Base-by-base conservation (phyloP, 2,329 filamentous ascomycete genomes). In the Chrysoporthe deuterocubensis region DNA sequence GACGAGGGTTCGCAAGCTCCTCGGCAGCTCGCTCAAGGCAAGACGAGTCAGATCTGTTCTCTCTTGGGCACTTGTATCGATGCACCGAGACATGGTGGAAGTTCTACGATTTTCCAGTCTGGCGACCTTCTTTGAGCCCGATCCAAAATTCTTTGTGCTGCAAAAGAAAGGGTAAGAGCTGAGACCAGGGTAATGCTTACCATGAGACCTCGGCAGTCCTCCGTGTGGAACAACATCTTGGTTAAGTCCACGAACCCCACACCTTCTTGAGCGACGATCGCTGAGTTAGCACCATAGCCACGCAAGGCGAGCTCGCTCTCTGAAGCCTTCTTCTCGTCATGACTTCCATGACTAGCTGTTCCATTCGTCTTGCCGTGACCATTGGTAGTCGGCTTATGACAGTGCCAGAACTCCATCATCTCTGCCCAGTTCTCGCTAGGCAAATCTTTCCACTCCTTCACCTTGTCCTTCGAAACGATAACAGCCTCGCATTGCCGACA, bases 331-430 rank as follows among this genome's bases (percentile, higher is more conserved):
- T 64, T 37, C 4, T 64, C 57, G 13, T 70, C 64, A 11, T 72
- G 68, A 42, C 73, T 61, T 37, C 71, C 65, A 21, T 74, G 65
- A 52, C 67, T 69, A 40, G 52, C n/a, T 13, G 40, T 66, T 56
- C 40, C 61, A 26, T 54, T 52, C 63, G 78, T 78, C 70, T 88
- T 82, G 66, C 89, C 83, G 69, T 89, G 85, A 50, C 83, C 79
- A n/a, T 44, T 58, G 34, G 4, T 48, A 1, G 46, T 34, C 1
- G 96, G 96, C 79, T 98, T 98, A 78, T 99, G 96, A 75, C 96
- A 99, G 79, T 99, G 96, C 96, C 96, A 99, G 73, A 99, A 97
- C 78, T 99, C 96, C 96, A 99, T 99, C 94, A 99, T 97, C 81
- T 99, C 96, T 0, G 96, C 96, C 96, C 96, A 99, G 75, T 97